A percentile compares a stretch with the other conserved stretches of the same genome.
phyloP scores from a whole-genome alignment of 164 flowering plant species.

The Magnolia kwangsiensis region DNA sequence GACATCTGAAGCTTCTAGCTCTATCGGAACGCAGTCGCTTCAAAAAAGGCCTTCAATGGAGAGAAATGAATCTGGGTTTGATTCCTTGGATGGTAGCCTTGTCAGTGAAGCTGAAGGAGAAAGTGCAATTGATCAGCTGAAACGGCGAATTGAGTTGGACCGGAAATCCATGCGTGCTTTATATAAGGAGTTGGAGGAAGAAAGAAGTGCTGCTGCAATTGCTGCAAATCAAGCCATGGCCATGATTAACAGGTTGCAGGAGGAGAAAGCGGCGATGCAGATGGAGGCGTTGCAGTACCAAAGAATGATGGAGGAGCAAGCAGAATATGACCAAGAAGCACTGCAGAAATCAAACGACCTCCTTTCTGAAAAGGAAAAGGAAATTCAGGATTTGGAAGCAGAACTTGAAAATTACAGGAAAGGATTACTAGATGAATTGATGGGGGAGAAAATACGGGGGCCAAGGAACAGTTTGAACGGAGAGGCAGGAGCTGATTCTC shows the following conservation, averaged over 20 bases:
- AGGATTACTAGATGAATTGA: conserved; percentile 24
- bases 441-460: conserved; percentile 21
- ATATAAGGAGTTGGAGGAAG: conserved; percentile 80
- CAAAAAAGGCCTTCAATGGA: conserved; percentile 28
- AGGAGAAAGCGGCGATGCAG: conserved; percentile 84
- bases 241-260: conserved; percentile 91
- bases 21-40: conserved; percentile 30
- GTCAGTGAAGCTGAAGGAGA: conserved; percentile 54
- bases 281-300: conserved; percentile 89
- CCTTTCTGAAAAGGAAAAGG: conserved; percentile 77
- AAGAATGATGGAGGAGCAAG: conserved; percentile 97
- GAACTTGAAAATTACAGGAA: conserved; percentile 57
- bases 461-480: not conserved
- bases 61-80: conserved; percentile 68
- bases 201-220: conserved; percentile 86
- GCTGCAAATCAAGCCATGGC: conserved; percentile 94
- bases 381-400: conserved; percentile 69
- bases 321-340: conserved; percentile 88
- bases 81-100: conserved; percentile 41
- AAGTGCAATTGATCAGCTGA: conserved; percentile 52
- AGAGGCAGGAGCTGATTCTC: conserved; percentile 13
- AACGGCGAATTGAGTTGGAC: conserved; percentile 70
- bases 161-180: conserved; percentile 46
- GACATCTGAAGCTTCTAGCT: conserved; percentile 36
- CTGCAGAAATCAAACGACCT: conserved; percentile 68